phyloP scores from a whole-genome alignment of 2,329 filamentous ascomycete species.

The Ustilaginoidea virens region DNA sequence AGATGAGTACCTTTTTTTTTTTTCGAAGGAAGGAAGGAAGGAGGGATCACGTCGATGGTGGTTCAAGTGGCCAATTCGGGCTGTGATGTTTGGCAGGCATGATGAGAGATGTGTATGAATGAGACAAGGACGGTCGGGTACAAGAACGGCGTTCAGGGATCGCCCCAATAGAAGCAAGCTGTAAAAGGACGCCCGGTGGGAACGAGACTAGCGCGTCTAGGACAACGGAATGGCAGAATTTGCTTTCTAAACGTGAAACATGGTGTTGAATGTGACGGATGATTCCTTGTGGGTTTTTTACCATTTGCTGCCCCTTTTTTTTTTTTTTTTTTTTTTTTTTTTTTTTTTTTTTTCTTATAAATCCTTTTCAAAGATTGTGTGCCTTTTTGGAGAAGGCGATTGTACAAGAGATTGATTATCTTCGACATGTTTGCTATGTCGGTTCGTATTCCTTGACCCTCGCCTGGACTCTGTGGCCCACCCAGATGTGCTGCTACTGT shows the following conservation, averaged over 20 bases:
- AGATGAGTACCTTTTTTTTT: conserved; percentile 14
- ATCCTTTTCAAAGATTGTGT: no score
- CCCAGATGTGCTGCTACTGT: no score
- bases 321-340: no score
- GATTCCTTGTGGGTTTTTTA: not conserved
- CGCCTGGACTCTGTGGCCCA: no score
- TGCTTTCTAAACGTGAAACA: conserved; percentile 3
- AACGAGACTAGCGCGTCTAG: conserved; percentile 9
- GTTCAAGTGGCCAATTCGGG: conserved; percentile 5
- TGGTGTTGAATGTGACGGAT: no score
- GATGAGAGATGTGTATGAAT: conserved; percentile 16
- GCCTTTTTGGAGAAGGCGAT: no score
- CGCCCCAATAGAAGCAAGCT: conserved; percentile 12
- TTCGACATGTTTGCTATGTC: no score
- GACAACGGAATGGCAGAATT: conserved; percentile 14
- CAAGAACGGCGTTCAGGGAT: conserved; percentile 13
- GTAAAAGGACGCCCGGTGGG: conserved; percentile 11
- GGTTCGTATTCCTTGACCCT: no score
- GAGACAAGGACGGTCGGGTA: conserved; percentile 18
- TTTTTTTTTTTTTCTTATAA: no score
- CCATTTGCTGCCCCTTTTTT: not conserved
- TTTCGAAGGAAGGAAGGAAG: no score
- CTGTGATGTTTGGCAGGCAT: conserved; percentile 11
- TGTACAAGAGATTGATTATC: no score
- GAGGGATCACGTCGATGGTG: conserved; percentile 3